phyloP scores from a whole-genome alignment of 768 basidiomycete genomes.

The Tephrocybe sp. region DNA sequence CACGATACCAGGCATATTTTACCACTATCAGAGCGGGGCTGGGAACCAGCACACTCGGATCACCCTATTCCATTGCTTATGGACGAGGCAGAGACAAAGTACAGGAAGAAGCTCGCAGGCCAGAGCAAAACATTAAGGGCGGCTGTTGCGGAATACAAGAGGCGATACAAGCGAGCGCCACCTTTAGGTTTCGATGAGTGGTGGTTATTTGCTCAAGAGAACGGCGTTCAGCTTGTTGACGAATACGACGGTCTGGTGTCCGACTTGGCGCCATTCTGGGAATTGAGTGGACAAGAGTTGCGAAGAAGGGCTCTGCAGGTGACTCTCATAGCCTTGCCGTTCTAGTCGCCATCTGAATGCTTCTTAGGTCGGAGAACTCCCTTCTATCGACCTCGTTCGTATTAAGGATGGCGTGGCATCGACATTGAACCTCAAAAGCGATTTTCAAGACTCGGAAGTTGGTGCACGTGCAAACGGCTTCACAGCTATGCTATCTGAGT shows the following conservation, averaged over 20 bases:
- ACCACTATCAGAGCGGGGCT: slow-evolving; percentile 15
- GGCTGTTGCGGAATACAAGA: slow-evolving; percentile 81
- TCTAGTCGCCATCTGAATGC: not conserved
- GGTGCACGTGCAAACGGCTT: slow-evolving; percentile 81
- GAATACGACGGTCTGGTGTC: slow-evolving; percentile 82
- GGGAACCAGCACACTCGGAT: slow-evolving; percentile 16
- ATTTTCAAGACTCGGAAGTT: slow-evolving; percentile 64
- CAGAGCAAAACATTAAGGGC: slow-evolving; percentile 81
- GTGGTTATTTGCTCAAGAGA: slow-evolving; percentile 77
- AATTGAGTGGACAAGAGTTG: slow-evolving; percentile 69
- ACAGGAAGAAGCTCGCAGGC: slow-evolving; percentile 57
- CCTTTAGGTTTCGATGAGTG: slow-evolving; percentile 91
- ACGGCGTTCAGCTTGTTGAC: slow-evolving; percentile 79
- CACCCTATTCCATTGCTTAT: slow-evolving; percentile 90
- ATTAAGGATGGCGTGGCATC: slow-evolving; percentile 62
- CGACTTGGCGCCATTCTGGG: slow-evolving; percentile 91
- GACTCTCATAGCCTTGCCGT: slow-evolving; percentile 12
- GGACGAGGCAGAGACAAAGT: slow-evolving; percentile 78
- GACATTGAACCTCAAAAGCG: slow-evolving; percentile 59
- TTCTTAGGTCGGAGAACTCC: slow-evolving; percentile 67
- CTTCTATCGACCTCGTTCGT: slow-evolving; percentile 87
- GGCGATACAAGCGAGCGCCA: slow-evolving; percentile 75
- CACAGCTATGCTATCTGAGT: slow-evolving; percentile 70
- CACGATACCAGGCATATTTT: slow-evolving; percentile 16
- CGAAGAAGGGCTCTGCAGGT: slow-evolving; percentile 64